These are phyloP conservation scores for Chlorella vulgaris DNA, from an alignment of 139 green algal species.

Conservation along the genomic window DNA sequence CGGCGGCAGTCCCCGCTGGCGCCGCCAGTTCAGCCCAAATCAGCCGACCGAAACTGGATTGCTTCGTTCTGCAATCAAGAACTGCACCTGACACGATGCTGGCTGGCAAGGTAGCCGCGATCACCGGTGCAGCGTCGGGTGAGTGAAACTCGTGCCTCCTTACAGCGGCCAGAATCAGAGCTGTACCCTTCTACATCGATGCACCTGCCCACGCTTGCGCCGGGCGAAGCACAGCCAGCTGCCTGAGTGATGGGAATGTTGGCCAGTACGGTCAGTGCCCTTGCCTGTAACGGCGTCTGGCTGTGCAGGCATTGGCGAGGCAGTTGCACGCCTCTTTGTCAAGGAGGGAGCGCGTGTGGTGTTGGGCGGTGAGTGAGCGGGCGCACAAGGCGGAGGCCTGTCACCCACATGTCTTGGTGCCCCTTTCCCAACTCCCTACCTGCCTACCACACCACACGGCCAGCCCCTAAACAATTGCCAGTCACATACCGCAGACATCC, in stretches of 20 bases:
- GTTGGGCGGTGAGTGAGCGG: not conserved
- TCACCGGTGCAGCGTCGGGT: not conserved
- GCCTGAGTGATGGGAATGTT: no score
- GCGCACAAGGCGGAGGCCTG: no score
- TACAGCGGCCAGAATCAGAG: not conserved
- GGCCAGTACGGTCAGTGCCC: no score
- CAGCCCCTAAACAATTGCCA: not conserved
- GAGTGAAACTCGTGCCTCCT: not conserved
- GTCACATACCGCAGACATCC: not conserved
- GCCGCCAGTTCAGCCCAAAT: no score
- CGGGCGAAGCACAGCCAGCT: no score
- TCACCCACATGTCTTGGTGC: no score
- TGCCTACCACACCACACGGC: not conserved
- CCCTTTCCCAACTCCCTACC: not conserved
- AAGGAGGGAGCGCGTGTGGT: constrained; percentile 12
- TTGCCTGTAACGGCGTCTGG: not conserved
- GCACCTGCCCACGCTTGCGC: no score
- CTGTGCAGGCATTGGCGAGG: constrained; percentile 9
- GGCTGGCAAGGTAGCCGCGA: not conserved
- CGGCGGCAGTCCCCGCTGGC: no score
- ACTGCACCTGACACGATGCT: no score
- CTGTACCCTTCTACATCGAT: no score
- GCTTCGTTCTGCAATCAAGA: not conserved
- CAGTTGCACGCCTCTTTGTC: not conserved
- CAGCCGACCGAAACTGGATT: not conserved